Conservation (phyloP, 805 yeast species). For the Wickerhamomyces pijperi region DNA sequence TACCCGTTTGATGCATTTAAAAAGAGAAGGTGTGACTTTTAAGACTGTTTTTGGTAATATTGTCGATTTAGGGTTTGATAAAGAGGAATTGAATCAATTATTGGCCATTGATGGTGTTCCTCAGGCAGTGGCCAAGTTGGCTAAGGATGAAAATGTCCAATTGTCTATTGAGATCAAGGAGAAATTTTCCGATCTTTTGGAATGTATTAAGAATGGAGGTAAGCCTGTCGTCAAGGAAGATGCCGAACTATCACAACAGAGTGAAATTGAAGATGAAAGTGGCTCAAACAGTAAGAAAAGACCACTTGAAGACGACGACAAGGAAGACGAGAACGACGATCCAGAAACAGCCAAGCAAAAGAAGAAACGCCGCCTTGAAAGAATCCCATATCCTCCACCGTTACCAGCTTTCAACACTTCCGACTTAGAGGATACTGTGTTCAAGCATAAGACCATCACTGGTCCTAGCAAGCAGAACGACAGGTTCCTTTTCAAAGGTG, state of each 20-base stretch:
- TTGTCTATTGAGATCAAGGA: not conserved
- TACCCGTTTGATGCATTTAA: conserved; percentile 1
- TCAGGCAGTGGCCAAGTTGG: not conserved
- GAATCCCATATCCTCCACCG: conserved; percentile 41
- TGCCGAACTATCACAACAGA: too few relatives aligned
- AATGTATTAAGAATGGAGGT: not conserved
- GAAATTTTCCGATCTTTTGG: not conserved
- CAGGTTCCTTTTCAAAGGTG: not conserved
- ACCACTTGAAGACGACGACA: not conserved
- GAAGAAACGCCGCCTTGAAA: not conserved
- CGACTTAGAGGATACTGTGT: conserved; percentile 49
- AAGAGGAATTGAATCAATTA: not conserved
- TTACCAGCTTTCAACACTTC: conserved; percentile 54
- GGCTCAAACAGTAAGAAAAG: not conserved
- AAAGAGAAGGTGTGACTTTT: not conserved
- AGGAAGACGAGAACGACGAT: not conserved
- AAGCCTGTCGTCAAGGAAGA: not conserved
- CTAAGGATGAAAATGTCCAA: not conserved
- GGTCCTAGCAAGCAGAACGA: not conserved
- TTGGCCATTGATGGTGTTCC: not conserved
- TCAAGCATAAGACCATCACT: conserved; percentile 54
- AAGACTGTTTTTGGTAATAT: not conserved
- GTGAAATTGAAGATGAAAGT: not conserved
- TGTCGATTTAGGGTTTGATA: not conserved
- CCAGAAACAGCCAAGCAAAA: not conserved